Evolutionary conservation across 2,329 filamentous ascomycete species (phyloP), one percentile per base, ranked within the genome.

Genomic region (Cercospora sp.): DNA sequence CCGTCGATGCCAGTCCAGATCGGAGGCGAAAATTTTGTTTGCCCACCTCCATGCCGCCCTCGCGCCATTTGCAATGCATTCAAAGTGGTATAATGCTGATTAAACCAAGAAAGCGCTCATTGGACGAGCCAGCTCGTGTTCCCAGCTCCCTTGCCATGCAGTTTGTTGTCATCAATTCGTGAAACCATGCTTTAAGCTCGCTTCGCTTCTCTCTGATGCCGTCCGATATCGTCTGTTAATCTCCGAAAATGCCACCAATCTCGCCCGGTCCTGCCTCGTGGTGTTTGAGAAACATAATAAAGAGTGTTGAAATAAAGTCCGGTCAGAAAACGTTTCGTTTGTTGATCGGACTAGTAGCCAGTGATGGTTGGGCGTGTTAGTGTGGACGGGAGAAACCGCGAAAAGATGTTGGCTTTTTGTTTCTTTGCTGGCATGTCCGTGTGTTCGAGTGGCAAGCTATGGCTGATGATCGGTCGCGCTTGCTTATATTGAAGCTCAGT

Each of bases 401-500:
- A 74, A 73, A 80, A 79, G 69, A 80, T 78, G 70, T 77, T 79
- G 67, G 72, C 74, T 55, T 76, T 78, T 57, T 73, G 71, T 74
- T 79, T 80, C 77, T 79, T 80, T 18, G 74, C 70, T 5, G 77
- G 74, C 45, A 74, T 69, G 55, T 75, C 73, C 66, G 73, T 73
- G 58, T 74, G 71, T 64, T 76, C 74, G 64, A 76, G 69, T 28
- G 75, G 73, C 16, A 75, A 72, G 45, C 53, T 64, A 45, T 72
- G 71, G 45, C 66, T 64, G 31, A 68, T 63, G 63, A 72, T 71
- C 18, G 71, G 67, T 12, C 67, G 65, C 26, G 73, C 69, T 61
- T 72, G 72, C 68, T 78, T 75, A 76, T 81, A 82, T 64, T 79
- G 81, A 61, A 81, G 76, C 42, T 79, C 74, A 30, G 76, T 73